Evolutionary conservation across 1,139 yeast species (phyloP).

Genomic region (Groenewaldozyma auringiensis): DNA sequence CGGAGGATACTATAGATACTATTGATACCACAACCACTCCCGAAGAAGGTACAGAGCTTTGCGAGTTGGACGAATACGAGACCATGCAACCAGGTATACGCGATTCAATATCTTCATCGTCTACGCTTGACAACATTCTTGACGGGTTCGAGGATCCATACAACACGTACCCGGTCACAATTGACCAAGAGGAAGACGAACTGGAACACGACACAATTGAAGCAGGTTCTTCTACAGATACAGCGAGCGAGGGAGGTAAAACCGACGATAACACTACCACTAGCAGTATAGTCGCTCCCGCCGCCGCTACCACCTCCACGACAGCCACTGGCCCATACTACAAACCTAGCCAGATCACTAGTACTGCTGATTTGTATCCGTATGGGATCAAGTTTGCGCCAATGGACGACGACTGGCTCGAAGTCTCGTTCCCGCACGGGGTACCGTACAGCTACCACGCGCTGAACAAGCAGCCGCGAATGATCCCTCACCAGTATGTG

Average conservation of each 20-base stretch:
- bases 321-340: neutral
- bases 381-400: constrained; percentile 16
- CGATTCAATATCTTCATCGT: constrained; percentile 19
- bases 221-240: constrained; percentile 1
- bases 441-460: constrained; percentile 9
- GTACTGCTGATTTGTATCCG: neutral
- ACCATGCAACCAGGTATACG: neutral
- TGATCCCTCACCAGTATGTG: constrained; percentile 9
- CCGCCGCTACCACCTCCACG: neutral
- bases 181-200: constrained; percentile 3
- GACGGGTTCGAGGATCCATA: constrained; percentile 18
- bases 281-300: neutral
- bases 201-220: neutral
- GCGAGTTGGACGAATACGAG: neutral
- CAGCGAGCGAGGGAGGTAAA: neutral
- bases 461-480: neutral
- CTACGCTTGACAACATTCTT: constrained; percentile 25
- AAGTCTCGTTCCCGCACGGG: constrained; percentile 12
- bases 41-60: neutral
- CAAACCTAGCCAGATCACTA: too few relatives aligned
- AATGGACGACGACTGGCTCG: constrained; percentile 26
- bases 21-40: constrained; percentile 2
- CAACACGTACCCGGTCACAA: neutral
- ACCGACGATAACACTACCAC: neutral
- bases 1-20: neutral